Evolutionary conservation across 1,284 basidiomycete species (phyloP).

Genomic region (Cutaneotrichosporon sp.): DNA sequence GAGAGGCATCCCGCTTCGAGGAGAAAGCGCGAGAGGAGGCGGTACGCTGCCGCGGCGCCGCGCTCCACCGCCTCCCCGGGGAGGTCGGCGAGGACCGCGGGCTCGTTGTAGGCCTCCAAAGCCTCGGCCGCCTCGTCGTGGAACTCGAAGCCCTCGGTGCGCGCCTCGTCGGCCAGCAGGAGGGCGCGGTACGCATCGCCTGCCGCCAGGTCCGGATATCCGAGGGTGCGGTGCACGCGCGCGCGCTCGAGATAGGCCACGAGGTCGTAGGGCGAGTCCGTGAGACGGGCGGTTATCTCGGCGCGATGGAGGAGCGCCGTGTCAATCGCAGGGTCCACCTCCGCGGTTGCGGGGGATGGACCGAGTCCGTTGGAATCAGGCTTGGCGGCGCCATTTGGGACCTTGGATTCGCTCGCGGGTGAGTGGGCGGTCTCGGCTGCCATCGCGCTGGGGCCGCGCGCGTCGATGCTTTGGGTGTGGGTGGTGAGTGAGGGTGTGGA

Average conservation of each 20-base stretch:
- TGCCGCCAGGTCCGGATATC: conserved; percentile 21
- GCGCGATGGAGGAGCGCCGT: background rate
- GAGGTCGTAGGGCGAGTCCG: conserved; percentile 15
- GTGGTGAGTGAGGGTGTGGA: too few relatives aligned
- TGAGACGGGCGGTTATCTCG: conserved; percentile 5
- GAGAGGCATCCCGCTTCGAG: conserved; percentile 15
- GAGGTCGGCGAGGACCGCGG: background rate
- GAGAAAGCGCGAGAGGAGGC: conserved; percentile 13
- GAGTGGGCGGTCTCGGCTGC: background rate
- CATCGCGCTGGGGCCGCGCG: background rate
- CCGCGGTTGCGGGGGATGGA: background rate
- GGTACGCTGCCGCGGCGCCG: conserved; percentile 13
- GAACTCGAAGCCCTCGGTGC: conserved; percentile 17
- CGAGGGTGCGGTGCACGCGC: background rate
- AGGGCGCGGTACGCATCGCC: conserved; percentile 24
- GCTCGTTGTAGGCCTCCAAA: conserved; percentile 3
- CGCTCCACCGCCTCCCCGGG: background rate
- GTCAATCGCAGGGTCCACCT: background rate
- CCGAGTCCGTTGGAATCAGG: background rate
- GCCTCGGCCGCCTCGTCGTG: conserved; percentile 15
- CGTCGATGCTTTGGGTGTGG: background rate
- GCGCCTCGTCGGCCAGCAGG: conserved; percentile 19
- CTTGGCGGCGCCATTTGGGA: background rate
- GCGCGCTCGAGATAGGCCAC: conserved; percentile 17
- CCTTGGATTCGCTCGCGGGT: background rate